Evolutionary conservation across 169 alveolate species (phyloP), one percentile per base, ranked within the genome.

Genomic region (Perkinsus olseni): DNA sequence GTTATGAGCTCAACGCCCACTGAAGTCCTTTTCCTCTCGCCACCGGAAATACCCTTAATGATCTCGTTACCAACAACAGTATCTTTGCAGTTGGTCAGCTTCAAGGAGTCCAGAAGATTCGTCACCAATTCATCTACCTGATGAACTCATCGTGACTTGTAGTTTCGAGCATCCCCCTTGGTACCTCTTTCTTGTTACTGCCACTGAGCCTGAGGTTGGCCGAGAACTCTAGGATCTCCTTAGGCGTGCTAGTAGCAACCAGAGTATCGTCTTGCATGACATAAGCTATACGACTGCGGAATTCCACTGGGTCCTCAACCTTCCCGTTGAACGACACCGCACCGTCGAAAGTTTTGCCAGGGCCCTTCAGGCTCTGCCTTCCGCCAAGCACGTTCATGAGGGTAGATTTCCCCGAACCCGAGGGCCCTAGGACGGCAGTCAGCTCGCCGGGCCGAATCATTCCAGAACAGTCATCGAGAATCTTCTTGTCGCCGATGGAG

Each of bases 371-470:
- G 24, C 91, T n/a, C 1, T 92, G 91, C 48, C 98, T 95, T 0
- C 98, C 98, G 0, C 98, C 96, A 34, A 98, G 92, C 45, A 96
- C 94, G 93, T 97, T 97, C 94, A 98, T 94, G 38, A 98, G 93
- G 0, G 99, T 96, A 8, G 99, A 97, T 94, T 98, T 98, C 8
- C 99, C 99, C 36, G 98, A 96, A 20, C 99, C 98, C 91, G 96
- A 92, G 39, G 96, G 95, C 24, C 96, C 96, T 36, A 95, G 31
- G 31, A 95, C 91, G 0, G 96, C 95, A 1, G 95, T 93, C 48
- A 97, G 94, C 92, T 97, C 97, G 38, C 98, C 98, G 34, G 92
- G 92, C 21, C 6, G 4, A 34, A 90, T 20, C 92, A 21, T 0
- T 0, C 92, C 92, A 38, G 39, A 38, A 50, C 92, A 90, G 92